Base-by-base conservation (phyloP, 176 grass and related monocot species). In the Typha latifolia region DNA sequence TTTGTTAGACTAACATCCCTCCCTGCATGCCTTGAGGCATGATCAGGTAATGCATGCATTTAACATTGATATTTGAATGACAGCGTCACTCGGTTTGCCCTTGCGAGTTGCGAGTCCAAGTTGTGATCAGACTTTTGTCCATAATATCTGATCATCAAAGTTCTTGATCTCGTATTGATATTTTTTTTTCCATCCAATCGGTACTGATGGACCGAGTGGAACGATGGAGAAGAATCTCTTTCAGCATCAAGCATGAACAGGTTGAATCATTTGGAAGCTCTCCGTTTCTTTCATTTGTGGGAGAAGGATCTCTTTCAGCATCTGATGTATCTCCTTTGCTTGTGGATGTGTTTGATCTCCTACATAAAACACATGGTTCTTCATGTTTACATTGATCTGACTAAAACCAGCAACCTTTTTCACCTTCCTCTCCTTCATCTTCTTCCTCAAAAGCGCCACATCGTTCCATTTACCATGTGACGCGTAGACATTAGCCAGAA, bases 401-500 rank as follows among this genome's bases (percentile, higher is more conserved):
- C 82, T 90, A 37, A 67, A 76, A 23, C 76, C 82, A 1, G 87
- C 53, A 0, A 26, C 68, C 57, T 70, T 82, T 37, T 80, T 90
- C 19, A 48, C 62, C 11, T 77, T 90, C 55, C 72, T 71, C 61
- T 74, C 62, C 72, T 55, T 90, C 69, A 80, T 74, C 37, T 57
- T 67, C 76, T 74, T 85, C 77, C 87, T 82, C 72, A 82, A 21
- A 4, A 24, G 78, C 32, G 72, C 82, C 62, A 66, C 62, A 27
- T 77, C 65, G 13, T 63, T 64, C 82, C 87, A 80, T 72, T 34
- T 63, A 16, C 66, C 69, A 32, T 61, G 32, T 13, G 79, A 71
- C 2, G 66, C 87, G 34, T 82, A 79, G 23, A 85, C 16, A 77
- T 82, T 85, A 62, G 79, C 82, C 34, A 90, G 66, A 50, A 80